Conservation (phyloP, 2,329 filamentous ascomycete genomes). For the Nannizzia gypsea region DNA sequence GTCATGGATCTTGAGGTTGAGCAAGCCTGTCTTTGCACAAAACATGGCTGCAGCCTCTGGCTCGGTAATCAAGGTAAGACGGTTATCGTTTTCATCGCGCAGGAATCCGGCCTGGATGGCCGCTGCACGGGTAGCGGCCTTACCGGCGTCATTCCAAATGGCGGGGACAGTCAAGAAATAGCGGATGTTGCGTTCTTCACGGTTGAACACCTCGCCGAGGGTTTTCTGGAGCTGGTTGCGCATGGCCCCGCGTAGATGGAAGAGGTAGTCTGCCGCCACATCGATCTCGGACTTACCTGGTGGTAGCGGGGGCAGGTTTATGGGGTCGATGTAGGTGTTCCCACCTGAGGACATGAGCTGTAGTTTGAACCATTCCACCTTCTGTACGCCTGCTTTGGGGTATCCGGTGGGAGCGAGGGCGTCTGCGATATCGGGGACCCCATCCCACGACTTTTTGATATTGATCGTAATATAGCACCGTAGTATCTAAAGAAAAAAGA, state of each 20-base stretch:
- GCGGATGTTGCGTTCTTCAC: constrained; percentile 93
- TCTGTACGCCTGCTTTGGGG: constrained; percentile 93
- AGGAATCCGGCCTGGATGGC: constrained; percentile 96
- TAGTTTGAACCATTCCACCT: constrained; percentile 99
- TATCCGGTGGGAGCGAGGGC: constrained; percentile 93
- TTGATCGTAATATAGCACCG: constrained; percentile 98
- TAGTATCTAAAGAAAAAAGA: constrained; percentile 59
- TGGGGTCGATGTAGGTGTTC: constrained; percentile 98
- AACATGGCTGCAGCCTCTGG: constrained; percentile 95
- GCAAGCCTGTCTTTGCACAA: constrained; percentile 88
- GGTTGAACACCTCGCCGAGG: constrained; percentile 90
- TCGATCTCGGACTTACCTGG: constrained; percentile 98
- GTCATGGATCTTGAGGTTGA: constrained; percentile 96
- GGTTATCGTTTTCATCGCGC: constrained; percentile 93
- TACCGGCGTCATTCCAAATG: constrained; percentile 98
- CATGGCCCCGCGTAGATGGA: constrained; percentile 96
- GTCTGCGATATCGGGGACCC: constrained; percentile 95
- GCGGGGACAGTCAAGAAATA: constrained; percentile 98
- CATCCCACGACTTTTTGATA: constrained; percentile 99
- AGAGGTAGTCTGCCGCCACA: constrained; percentile 97
- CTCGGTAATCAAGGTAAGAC: constrained; percentile 86
- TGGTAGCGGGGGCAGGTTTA: constrained; percentile 92
- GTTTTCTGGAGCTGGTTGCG: constrained; percentile 91
- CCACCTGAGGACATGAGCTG: constrained; percentile 89
- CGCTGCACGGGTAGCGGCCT: constrained; percentile 87